These are phyloP conservation scores for Trichoderma gracile DNA, from an alignment of 2,329 filamentous ascomycete species.

Conservation along the genomic window DNA sequence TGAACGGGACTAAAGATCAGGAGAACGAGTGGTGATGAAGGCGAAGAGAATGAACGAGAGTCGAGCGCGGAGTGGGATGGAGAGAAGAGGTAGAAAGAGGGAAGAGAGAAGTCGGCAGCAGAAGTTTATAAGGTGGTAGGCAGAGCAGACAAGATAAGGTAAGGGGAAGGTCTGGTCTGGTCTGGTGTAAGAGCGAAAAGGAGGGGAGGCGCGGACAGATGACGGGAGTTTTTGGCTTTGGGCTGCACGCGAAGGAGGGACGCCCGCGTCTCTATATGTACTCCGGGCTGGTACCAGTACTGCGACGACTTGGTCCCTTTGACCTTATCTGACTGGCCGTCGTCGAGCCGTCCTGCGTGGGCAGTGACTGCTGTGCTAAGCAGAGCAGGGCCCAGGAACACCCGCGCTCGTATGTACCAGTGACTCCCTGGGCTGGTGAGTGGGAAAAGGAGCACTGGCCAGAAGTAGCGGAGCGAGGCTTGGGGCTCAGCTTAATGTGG, in stretches of 20 bases:
- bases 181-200: slow-evolving; percentile 12
- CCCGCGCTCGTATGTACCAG: slow-evolving; percentile 5
- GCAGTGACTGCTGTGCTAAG: slow-evolving; percentile 13
- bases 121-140: slow-evolving; percentile 8
- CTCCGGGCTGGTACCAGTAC: background rate
- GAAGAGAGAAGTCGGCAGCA: background rate
- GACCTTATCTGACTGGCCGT: background rate
- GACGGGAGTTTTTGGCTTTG: slow-evolving; percentile 10
- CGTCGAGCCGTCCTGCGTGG: background rate
- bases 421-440: slow-evolving; percentile 6
- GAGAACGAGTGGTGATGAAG: background rate
- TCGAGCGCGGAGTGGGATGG: background rate
- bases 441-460: slow-evolving; percentile 24
- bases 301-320: too few species aligned
- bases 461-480: slow-evolving; percentile 30
- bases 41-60: slow-evolving; percentile 8
- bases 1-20: background rate
- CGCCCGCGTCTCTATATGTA: slow-evolving; percentile 21
- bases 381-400: background rate
- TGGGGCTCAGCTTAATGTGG: slow-evolving; percentile 31
- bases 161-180: slow-evolving; percentile 12
- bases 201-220: slow-evolving; percentile 28
- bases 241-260: slow-evolving; percentile 17
- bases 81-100: slow-evolving; percentile 1
- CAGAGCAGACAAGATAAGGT: background rate